phyloP scores from a whole-genome alignment of 1,139 yeast genomes.

The Zhuliangozyma parablackwelliae region DNA sequence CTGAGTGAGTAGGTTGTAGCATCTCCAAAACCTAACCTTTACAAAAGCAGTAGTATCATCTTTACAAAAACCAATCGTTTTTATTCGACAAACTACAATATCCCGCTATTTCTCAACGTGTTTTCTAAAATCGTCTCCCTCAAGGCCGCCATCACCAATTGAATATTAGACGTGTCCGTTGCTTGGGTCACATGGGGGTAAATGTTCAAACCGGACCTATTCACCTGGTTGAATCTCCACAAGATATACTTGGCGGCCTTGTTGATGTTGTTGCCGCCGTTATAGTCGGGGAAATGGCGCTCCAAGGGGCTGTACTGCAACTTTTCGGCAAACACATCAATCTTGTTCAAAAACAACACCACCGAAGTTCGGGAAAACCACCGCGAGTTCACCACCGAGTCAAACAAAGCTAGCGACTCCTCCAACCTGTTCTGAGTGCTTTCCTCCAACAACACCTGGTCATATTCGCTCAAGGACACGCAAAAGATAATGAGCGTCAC shows the following conservation, averaged over 20 bases:
- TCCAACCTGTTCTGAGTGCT: slow-evolving; percentile 75
- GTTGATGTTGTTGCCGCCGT: slow-evolving; percentile 82
- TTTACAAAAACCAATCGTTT: neutral
- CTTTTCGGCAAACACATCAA: slow-evolving; percentile 85
- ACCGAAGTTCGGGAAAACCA: slow-evolving; percentile 89
- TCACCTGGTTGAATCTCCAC: slow-evolving; percentile 85
- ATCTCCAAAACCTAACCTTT: too few relatives aligned
- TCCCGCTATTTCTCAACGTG: slow-evolving; percentile 79
- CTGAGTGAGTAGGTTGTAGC: too few relatives aligned
- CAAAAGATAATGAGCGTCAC: slow-evolving; percentile 87
- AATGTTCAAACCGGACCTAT: slow-evolving; percentile 74
- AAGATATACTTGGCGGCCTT: slow-evolving; percentile 93
- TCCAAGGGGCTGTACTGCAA: slow-evolving; percentile 78
- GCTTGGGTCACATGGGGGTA: slow-evolving; percentile 95
- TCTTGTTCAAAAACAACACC: slow-evolving; percentile 80
- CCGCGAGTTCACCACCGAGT: slow-evolving; percentile 87
- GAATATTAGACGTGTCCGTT: slow-evolving; percentile 85
- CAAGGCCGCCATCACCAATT: slow-evolving; percentile 86
- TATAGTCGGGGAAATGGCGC: slow-evolving; percentile 82
- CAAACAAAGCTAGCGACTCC: slow-evolving; percentile 80
- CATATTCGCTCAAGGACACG: slow-evolving; percentile 87
- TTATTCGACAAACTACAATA: slow-evolving; percentile 35
- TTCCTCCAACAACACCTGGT: slow-evolving; percentile 80
- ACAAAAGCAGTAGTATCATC: slow-evolving; percentile 1
- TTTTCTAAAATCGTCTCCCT: slow-evolving; percentile 86